Evolutionary conservation across 352 stramenopile genomes (phyloP), one percentile per base, ranked within the genome.

Genomic region (Plasmopara muralis): DNA sequence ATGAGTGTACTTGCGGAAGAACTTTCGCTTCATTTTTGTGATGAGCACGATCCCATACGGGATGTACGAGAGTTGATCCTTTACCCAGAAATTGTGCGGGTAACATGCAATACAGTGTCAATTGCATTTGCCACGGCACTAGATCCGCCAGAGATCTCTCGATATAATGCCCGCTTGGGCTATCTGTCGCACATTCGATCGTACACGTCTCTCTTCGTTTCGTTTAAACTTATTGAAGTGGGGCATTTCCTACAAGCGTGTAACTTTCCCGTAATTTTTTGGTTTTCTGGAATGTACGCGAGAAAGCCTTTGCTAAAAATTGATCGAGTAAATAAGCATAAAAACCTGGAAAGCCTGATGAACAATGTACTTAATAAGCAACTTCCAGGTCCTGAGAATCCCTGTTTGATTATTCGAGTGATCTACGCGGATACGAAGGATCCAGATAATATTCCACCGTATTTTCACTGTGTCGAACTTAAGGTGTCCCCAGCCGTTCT

Each of bases 191-290:
- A 91, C 49, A 62, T 93, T 42, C 68, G 72, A 28, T 62, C 66
- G 20, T 91, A 87, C 60, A 80, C 63, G 13, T 73, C 73, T 12
- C 49, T 88, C 9, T 85, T 76, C 29, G 33, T 82, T 28, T 41
- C 52, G 14, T 33, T 89, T 12, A 58, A 72, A 43, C 60, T 74
- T 18, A 34, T 88, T 13, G 69, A 89, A 55, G 39, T 89, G 29
- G 74, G 82, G 25, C 80, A 93, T 64, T 88, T 87, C 39, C 47
- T 91, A 25, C 64, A 76, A 41, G 67, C 66, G 1, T 90, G 80
- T 61, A 84, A 87, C 41, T 91, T 90, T 13, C 80, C 83, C 4
- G 57, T 86, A 18, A 74, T 91, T 5, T 45, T 93, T 29, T 75
- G 50, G 46, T 85, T 83, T 43, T 52, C 64, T 2, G 55, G 68